These are phyloP conservation scores for Phytophthora chlamydospora DNA, from an alignment of 352 stramenopile species.

Conservation along the genomic window DNA sequence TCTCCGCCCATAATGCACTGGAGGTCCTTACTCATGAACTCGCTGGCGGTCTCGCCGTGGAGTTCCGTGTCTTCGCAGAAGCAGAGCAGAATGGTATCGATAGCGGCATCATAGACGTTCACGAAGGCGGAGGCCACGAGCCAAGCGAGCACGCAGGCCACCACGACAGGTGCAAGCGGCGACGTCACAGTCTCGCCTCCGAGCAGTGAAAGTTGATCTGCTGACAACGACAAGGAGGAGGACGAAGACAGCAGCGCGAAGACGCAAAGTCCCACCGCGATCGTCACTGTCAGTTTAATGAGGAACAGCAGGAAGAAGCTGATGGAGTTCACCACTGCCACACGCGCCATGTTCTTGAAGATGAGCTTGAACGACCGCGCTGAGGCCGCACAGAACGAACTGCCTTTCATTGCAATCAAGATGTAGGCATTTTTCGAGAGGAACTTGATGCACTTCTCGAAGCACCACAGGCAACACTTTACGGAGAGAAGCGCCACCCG, in stretches of 20 bases:
- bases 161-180: conserved; percentile 90
- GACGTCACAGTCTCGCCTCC: conserved; percentile 78
- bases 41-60: conserved; percentile 62
- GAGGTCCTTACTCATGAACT: conserved; percentile 85
- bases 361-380: conserved; percentile 95
- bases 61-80: conserved; percentile 94
- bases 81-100: conserved; percentile 96
- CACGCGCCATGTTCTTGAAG: conserved; percentile 90
- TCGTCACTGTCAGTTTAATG: conserved; percentile 90
- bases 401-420: conserved; percentile 81
- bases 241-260: conserved; percentile 56
- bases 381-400: conserved; percentile 88
- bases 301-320: conserved; percentile 94
- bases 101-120: conserved; percentile 94
- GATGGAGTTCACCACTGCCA: conserved; percentile 92
- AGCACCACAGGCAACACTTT: conserved; percentile 95
- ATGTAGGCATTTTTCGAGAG: conserved; percentile 98
- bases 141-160: conserved; percentile 84
- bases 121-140: conserved; percentile 93
- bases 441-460: conserved; percentile 97
- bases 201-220: conserved; percentile 62
- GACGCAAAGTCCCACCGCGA: conserved; percentile 47
- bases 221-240: conserved; percentile 32
- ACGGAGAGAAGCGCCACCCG: conserved; percentile 83
- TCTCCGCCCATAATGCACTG: conserved; percentile 60